A percentile compares a stretch with the other conserved stretches of the same genome.
phyloP scores from a whole-genome alignment of 2,329 filamentous ascomycete genomes.

The Exophiala phaeomuriformis region DNA sequence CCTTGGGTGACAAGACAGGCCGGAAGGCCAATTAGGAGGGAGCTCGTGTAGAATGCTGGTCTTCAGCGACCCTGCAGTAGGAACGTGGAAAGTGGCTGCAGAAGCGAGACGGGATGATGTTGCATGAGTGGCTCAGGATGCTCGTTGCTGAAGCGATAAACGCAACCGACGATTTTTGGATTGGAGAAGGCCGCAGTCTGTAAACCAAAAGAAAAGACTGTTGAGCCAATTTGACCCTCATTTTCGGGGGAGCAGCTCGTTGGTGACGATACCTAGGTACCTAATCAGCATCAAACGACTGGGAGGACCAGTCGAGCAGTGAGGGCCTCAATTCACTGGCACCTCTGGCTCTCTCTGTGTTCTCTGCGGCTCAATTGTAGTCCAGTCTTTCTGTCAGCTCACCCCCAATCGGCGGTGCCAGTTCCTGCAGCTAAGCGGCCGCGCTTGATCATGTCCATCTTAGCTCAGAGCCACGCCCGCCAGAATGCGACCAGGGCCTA shows the following conservation, averaged over 20 bases:
- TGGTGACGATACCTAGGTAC: neutral
- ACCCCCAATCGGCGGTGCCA: neutral
- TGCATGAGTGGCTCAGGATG: neutral
- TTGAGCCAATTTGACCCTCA: too few species aligned
- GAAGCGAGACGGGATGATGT: neutral
- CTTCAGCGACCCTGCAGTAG: neutral
- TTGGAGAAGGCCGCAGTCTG: too few species aligned
- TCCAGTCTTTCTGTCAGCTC: neutral
- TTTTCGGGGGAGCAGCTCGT: neutral
- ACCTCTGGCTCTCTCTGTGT: neutral
- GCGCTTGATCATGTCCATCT: slow-evolving; percentile 11
- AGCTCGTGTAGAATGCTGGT: neutral
- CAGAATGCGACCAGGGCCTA: slow-evolving; percentile 3
- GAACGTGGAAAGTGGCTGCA: slow-evolving; percentile 17
- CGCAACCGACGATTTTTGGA: too few species aligned
- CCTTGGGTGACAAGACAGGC: slow-evolving; percentile 13
- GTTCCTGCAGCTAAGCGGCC: slow-evolving; percentile 11
- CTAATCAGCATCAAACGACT: neutral
- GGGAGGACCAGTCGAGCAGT: neutral
- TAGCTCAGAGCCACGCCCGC: slow-evolving; percentile 5
- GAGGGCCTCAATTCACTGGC: neutral
- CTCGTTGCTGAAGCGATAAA: too few species aligned
- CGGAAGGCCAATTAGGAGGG: slow-evolving; percentile 10
- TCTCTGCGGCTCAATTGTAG: neutral
- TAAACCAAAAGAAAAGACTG: too few species aligned